phyloP scores from a whole-genome alignment of 176 grass and related monocot species.

The Olyra latifolia region DNA sequence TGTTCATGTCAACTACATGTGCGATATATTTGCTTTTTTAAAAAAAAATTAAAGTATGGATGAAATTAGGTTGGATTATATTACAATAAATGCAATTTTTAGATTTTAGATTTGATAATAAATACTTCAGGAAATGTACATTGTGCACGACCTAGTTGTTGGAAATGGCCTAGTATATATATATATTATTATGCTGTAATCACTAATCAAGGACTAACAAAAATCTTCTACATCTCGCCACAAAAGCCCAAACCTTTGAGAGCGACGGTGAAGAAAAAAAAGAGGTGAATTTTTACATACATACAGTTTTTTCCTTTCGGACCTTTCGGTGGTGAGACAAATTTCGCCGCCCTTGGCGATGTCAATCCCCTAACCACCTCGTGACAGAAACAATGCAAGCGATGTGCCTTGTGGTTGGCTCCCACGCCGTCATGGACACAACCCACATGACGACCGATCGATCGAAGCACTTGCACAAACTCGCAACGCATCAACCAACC shows the following conservation, averaged over 20 bases:
- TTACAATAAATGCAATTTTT: too few species aligned
- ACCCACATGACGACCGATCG: not conserved
- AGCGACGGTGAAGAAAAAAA: not conserved
- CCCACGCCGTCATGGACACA: not conserved
- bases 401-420: slow-evolving; percentile 16
- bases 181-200: too few species aligned
- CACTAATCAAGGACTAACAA: not conserved
- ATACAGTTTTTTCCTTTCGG: not conserved
- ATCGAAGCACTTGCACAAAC: slow-evolving; percentile 10
- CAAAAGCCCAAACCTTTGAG: not conserved
- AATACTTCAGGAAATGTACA: too few species aligned
- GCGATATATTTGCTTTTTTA: too few species aligned
- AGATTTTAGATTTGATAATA: too few species aligned
- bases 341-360: not conserved
- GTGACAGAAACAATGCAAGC: slow-evolving; percentile 2
- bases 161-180: too few species aligned
- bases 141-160: too few species aligned
- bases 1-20: too few species aligned
- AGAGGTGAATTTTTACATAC: not conserved
- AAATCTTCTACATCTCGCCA: not conserved
- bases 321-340: not conserved
- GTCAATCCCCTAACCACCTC: slow-evolving; percentile 22
- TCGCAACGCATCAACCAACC: slow-evolving; percentile 3
- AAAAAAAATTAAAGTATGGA: too few species aligned
- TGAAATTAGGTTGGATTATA: too few species aligned